Evolutionary conservation across 2,329 filamentous ascomycete species (phyloP), one percentile per base, ranked within the genome.

Genomic region (Diaporthe citriasiana): DNA sequence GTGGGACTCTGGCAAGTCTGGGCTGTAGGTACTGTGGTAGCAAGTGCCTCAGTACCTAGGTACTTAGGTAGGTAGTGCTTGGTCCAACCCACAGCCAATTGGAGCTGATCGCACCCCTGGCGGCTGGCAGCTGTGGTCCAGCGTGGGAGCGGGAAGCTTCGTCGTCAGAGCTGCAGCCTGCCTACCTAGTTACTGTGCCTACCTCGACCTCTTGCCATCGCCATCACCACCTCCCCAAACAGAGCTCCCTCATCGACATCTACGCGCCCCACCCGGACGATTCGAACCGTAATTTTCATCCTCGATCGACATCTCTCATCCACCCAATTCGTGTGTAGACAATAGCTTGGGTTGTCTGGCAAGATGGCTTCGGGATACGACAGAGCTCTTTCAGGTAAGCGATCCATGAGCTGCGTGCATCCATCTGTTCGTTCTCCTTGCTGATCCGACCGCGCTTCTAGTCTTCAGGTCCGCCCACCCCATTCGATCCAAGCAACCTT

Each of bases 321-420:
- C 10, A n/a, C 45, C 12, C 40, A n/a, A 9, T 19, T 38, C 42
- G 40, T 40, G 30, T 33, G 22, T 13, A 25, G 45, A 65, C 35
- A 70, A 22, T 50, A 63, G 56, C 19, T 57, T 57, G 59, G 42
- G 56, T 42, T 35, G 66, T 70, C 70, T 59, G 63, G 70, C 70
- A 78, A 65, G 76, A 92, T 97, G 94, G 93, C 95, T 85, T 98
- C 95, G 81, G 96, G 96, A 86, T 99, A 99, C 88, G 97, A 99
- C 89, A 94, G 97, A 93, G 97, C 96, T 87, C 93, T 98, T 85
- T 98, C 96, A 87, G 96, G 95, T 98, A 92, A 88, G 92, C 83
- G 77, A 77, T 73, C 75, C 72, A 70, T 56, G 40, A 69, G 57
- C 45, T 73, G 65, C 66, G 17, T 57, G 51, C 33, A 19, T 63